Conservation (phyloP, 441 rosid genomes). For the Gossypium lobatum region DNA sequence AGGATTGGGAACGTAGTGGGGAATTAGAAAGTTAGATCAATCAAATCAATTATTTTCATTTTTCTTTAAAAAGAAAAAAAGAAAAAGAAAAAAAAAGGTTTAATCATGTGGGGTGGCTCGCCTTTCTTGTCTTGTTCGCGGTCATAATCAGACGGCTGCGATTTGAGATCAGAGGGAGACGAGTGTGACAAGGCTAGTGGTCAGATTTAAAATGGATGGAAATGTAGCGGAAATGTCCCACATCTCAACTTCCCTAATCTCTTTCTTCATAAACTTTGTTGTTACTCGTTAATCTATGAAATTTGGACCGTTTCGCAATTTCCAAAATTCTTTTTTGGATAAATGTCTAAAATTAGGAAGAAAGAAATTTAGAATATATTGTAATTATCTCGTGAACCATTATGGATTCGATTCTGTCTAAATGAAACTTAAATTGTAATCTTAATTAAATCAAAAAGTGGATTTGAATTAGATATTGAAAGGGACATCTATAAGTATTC, state of each 20-base stretch:
- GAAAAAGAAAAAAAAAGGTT: neutral
- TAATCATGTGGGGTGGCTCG: conserved; percentile 2
- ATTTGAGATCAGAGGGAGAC: neutral
- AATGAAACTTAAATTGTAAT: no score
- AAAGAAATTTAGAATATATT: no score
- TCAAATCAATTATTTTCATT: neutral
- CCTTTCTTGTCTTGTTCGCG: neutral
- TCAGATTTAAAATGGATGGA: neutral
- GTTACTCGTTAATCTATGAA: neutral
- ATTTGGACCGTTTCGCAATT: neutral
- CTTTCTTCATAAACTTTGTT: neutral
- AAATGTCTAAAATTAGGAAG: neutral
- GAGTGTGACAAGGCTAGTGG: neutral
- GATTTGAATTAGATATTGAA: no score
- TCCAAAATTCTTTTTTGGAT: no score
- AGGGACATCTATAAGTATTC: no score
- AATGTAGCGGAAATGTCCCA: conserved; percentile 18
- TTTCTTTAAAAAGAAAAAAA: neutral
- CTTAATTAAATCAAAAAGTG: no score
- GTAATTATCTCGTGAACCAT: no score
- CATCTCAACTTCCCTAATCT: conserved; percentile 13
- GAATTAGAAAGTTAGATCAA: conserved; percentile 7
- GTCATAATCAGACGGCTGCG: conserved; percentile 24
- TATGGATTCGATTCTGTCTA: no score
- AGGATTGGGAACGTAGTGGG: neutral